Evolutionary conservation across 2,329 filamentous ascomycete genomes (phyloP).

Genomic region (Penicillium sclerotigenum): DNA sequence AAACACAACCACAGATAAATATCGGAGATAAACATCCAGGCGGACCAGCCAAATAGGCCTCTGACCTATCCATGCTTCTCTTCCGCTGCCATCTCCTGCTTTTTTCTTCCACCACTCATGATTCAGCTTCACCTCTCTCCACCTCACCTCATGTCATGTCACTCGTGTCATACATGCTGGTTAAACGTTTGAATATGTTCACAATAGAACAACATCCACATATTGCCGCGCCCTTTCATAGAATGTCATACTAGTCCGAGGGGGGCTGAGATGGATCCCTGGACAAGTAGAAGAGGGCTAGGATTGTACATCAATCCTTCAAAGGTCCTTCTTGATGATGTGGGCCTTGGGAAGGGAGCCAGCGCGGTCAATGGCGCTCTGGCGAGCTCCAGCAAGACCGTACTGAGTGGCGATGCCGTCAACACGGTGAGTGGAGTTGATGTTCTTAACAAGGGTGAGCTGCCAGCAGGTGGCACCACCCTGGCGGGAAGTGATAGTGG

Average conservation of each 20-base stretch:
- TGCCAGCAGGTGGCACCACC: constrained; percentile 83
- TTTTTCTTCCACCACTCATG: background rate
- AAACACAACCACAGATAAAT: constrained; percentile 2
- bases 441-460: constrained; percentile 82
- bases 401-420: constrained; percentile 70
- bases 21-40: background rate
- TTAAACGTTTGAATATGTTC: constrained; percentile 1
- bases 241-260: background rate
- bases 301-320: constrained; percentile 5
- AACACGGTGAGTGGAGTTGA: constrained; percentile 80
- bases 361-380: constrained; percentile 40
- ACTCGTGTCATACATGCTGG: constrained; percentile 5
- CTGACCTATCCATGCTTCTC: constrained; percentile 2
- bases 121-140: background rate
- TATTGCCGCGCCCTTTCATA: background rate
- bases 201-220: constrained; percentile 3
- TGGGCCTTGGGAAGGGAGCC: constrained; percentile 38
- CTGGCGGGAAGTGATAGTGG: constrained; percentile 79
- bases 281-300: background rate
- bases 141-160: constrained; percentile 1
- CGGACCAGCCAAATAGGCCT: constrained; percentile 6
- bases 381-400: constrained; percentile 64
- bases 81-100: background rate
- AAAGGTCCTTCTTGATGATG: constrained; percentile 31
- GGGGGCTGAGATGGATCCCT: background rate